A percentile compares a stretch with the other conserved stretches of the same genome.
phyloP scores from a whole-genome alignment of 2,329 filamentous ascomycete genomes.

The Tothia fuscella region DNA sequence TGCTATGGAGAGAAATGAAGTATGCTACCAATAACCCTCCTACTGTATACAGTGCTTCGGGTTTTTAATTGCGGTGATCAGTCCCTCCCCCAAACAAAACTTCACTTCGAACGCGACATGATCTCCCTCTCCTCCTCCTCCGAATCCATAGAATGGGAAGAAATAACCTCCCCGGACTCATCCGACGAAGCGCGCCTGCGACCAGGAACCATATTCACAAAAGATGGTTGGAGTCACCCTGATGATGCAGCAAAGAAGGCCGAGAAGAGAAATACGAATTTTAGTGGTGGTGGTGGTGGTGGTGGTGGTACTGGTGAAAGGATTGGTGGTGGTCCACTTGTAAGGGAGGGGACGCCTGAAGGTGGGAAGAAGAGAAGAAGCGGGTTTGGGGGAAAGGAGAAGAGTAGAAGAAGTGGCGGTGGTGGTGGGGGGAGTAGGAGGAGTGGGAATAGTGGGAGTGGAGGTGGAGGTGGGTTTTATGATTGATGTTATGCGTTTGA shows the following conservation, averaged over 20 bases:
- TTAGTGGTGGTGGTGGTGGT: background rate
- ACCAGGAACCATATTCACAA: constrained; percentile 1
- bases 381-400: background rate
- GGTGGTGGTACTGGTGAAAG: background rate
- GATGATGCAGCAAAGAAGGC: background rate
- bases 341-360: too few species aligned
- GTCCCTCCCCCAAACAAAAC: constrained; percentile 2
- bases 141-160: background rate
- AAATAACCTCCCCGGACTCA: background rate
- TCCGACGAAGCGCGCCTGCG: background rate
- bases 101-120: constrained; percentile 6
- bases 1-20: constrained; percentile 1
- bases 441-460: background rate
- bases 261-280: background rate
- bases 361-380: background rate
- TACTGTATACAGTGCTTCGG: background rate
- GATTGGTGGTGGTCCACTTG: too few species aligned
- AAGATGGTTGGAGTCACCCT: constrained; percentile 1
- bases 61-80: background rate
- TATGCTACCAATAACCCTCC: background rate
- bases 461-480: background rate
- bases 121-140: background rate
- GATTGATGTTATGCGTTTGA: too few species aligned
- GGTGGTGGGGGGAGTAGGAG: background rate
- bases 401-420: background rate